Evolutionary conservation across 352 stramenopile genomes (phyloP).

Genomic region (Globisporangium cystogenes): DNA sequence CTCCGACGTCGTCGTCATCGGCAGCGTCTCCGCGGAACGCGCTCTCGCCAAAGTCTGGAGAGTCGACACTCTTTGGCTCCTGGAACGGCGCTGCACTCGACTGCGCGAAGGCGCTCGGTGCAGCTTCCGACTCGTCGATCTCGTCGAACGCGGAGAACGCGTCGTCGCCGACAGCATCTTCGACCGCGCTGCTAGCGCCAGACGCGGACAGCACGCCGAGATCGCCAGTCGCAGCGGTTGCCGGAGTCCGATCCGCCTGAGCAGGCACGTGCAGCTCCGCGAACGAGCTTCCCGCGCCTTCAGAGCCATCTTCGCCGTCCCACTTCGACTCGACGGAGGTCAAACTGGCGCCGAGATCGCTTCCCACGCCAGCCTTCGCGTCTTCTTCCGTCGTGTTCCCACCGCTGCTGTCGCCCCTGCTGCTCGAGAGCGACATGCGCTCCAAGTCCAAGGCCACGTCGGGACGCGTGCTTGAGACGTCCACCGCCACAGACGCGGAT

Average conservation of each 20-base stretch:
- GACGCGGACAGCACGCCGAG: neutral
- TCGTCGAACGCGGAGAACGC: neutral
- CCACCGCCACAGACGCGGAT: neutral
- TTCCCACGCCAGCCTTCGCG: too few relatives aligned
- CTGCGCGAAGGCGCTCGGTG: neutral
- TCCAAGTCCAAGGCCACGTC: neutral
- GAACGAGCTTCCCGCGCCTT: neutral
- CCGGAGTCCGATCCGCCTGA: neutral
- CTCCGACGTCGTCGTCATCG: neutral
- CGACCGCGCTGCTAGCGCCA: neutral
- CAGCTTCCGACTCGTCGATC: neutral
- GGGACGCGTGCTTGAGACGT: too few relatives aligned
- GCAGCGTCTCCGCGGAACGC: neutral
- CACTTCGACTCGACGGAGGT: neutral
- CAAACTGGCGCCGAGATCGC: neutral
- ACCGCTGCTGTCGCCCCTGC: neutral
- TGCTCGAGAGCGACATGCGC: constrained; percentile 3
- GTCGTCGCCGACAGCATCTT: neutral
- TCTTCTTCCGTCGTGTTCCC: neutral
- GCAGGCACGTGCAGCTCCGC: neutral
- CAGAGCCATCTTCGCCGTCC: neutral
- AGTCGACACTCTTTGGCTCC: neutral
- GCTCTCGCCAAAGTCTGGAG: neutral
- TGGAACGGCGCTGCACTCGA: neutral
- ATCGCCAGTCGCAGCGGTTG: neutral